Base-by-base conservation (phyloP, 148 eudicot species). In the Fagopyrum esculentum region DNA sequence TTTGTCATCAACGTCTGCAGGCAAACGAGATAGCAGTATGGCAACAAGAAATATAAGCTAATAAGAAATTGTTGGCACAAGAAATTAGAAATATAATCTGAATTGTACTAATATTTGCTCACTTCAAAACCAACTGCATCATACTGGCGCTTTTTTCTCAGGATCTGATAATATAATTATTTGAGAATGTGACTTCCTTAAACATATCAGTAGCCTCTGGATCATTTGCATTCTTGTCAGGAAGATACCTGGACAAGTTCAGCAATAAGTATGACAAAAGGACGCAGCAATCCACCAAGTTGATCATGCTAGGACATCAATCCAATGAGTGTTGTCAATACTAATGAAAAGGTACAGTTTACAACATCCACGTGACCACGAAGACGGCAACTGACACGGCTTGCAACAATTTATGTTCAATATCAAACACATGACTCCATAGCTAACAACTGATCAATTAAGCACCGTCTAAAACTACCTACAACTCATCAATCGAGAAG, bases 201-300 rank as follows among this genome's bases (percentile, higher is more conserved):
- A 95, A 95, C 89, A 85, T 83, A 81, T 95, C 97, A 43, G 96
- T 91, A 3, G 98, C 97, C 85, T 87, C 81, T 45, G 93, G 90
- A 80, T 95, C 98, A 84, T 95, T 92, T 76, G 90, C 92, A 85
- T 95, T 95, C 80, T 95, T 95, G 79, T 95, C 98, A 35, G 98
- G 98, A 80, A 92, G 98, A 82, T 92, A 95, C 86, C 98, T 92
- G 76, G 45, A 81, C 69, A 66, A 75, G 45, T 64, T 64, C 30
- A 64, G 15, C 63, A 57, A 22, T 22, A 0, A 22, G 26, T 22
- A 22, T 57, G 6, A 57, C 6, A 57, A 57, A 57, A 57, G 63
- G 19, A 57, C 19, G 30, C n/a, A 57, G 29, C 5, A 57, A 6
- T 54, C 19, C 6, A 5, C 63, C 66, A 22, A 22, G 2, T 26